Conservation (phyloP, 2,329 filamentous ascomycete genomes). For the Trichocomaceae sp. region DNA sequence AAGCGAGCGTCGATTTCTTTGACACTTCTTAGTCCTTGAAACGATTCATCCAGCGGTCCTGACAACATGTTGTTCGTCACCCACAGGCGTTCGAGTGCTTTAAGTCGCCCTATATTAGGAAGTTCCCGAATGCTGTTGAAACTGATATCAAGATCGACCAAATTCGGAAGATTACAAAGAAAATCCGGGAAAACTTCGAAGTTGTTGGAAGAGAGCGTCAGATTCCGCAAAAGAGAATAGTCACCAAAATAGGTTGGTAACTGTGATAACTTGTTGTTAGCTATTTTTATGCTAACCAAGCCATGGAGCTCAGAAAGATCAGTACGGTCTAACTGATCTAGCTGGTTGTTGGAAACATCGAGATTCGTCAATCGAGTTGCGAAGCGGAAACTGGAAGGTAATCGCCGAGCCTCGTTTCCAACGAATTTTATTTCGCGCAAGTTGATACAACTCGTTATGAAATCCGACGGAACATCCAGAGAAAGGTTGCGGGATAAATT, state of each 20-base stretch:
- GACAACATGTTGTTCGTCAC: constrained; percentile 90
- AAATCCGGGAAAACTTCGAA: constrained; percentile 79
- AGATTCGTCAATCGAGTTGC: constrained; percentile 78
- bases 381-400: constrained; percentile 76
- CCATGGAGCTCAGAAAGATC: constrained; percentile 68
- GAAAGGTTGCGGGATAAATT: constrained; percentile 91
- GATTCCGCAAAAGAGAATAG: constrained; percentile 69
- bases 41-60: constrained; percentile 65
- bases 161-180: constrained; percentile 69
- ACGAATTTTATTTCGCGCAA: constrained; percentile 93
- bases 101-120: constrained; percentile 72
- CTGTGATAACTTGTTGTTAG: constrained; percentile 79
- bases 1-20: constrained; percentile 93
- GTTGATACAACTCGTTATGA: constrained; percentile 87
- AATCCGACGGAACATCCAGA: constrained; percentile 88
- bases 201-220: constrained; percentile 93
- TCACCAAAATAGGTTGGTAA: constrained; percentile 76
- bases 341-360: constrained; percentile 88
- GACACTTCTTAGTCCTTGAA: constrained; percentile 66
- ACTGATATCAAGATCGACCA: constrained; percentile 91
- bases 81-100: constrained; percentile 77
- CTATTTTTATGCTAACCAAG: constrained; percentile 81
- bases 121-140: constrained; percentile 84
- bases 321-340: constrained; percentile 81
- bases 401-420: constrained; percentile 81